Evolutionary conservation across 257 asterid species (phyloP).

Genomic region (Jacaranda mimosifolia): DNA sequence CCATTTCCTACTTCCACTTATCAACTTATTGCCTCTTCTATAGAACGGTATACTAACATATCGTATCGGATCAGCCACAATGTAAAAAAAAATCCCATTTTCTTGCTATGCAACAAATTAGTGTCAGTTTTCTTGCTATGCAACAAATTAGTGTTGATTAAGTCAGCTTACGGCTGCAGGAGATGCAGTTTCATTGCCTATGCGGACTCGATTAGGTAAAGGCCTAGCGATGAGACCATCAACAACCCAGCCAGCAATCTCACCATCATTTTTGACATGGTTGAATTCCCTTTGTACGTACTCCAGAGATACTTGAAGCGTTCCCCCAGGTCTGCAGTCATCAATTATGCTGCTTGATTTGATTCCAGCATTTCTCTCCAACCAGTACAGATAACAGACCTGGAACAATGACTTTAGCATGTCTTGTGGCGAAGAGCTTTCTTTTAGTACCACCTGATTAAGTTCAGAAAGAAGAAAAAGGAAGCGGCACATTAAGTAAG

Average conservation of each 20-base stretch:
- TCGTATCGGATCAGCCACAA: neutral
- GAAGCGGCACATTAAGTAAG: constrained; percentile 15
- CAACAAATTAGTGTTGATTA: neutral
- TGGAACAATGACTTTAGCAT: constrained; percentile 93
- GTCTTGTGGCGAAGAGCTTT: constrained; percentile 77
- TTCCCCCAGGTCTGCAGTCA: constrained; percentile 86
- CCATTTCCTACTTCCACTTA: neutral
- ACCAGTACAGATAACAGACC: constrained; percentile 86
- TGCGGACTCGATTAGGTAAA: constrained; percentile 67
- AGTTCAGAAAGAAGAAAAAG: constrained; percentile 18
- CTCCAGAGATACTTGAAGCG: constrained; percentile 82
- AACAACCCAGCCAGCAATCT: constrained; percentile 74
- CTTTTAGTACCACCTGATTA: constrained; percentile 85
- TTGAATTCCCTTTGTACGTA: constrained; percentile 74
- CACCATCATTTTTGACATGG: constrained; percentile 78
- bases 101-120: constrained; percentile 19
- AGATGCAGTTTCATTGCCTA: constrained; percentile 52
- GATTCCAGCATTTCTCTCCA: constrained; percentile 90
- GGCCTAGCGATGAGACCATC: constrained; percentile 94
- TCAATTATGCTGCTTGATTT: constrained; percentile 51
- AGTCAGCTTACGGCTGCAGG: constrained; percentile 50
- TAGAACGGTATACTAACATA: neutral
- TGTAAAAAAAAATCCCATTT: neutral
- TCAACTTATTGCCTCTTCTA: neutral
- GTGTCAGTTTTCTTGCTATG: neutral